Percentiles rank a stretch among this genome's conserved stretches.
Conservation (phyloP, 768 basidiomycete species). For the Tulasnella sp. region DNA sequence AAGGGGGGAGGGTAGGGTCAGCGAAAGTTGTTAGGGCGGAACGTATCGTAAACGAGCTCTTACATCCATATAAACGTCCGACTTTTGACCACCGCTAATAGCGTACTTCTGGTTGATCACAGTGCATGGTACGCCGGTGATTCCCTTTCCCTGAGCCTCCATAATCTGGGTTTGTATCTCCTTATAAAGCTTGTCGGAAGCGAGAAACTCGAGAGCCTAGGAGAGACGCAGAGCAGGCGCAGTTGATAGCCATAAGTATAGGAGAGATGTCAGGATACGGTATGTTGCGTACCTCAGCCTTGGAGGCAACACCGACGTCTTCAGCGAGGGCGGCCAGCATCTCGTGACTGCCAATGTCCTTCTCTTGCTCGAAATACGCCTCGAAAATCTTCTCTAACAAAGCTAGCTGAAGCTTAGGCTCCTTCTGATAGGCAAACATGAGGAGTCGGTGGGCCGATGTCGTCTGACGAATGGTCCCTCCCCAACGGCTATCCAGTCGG, state of each 20-base stretch:
- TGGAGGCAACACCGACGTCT: constrained; percentile 48
- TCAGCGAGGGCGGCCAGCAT: constrained; percentile 56
- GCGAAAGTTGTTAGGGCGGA: background rate
- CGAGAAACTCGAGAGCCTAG: constrained; percentile 57
- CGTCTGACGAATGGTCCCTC: constrained; percentile 58
- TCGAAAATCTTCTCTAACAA: constrained; percentile 54
- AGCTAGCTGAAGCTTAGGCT: constrained; percentile 50
- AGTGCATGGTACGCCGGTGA: constrained; percentile 72
- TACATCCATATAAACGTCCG: constrained; percentile 46
- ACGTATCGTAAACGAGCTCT: background rate
- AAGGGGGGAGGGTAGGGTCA: background rate
- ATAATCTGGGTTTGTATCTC: constrained; percentile 58
- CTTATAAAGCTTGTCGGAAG: constrained; percentile 54
- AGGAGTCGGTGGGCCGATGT: constrained; percentile 62
- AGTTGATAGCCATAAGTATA: background rate
- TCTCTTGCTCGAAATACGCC: constrained; percentile 55
- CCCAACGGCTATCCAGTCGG: constrained; percentile 42
- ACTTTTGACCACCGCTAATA: constrained; percentile 62
- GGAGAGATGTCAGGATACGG: background rate
- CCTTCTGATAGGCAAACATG: constrained; percentile 55
- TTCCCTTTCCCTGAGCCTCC: constrained; percentile 55
- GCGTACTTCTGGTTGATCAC: constrained; percentile 75
- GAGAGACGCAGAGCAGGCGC: background rate
- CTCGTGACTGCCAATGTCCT: constrained; percentile 53
- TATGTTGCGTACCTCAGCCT: constrained; percentile 42